A percentile compares a stretch with the other conserved stretches of the same genome.
These are phyloP conservation scores for Myxozyma vanderwaltii DNA, from an alignment of 805 yeast species.

Conservation along the genomic window DNA sequence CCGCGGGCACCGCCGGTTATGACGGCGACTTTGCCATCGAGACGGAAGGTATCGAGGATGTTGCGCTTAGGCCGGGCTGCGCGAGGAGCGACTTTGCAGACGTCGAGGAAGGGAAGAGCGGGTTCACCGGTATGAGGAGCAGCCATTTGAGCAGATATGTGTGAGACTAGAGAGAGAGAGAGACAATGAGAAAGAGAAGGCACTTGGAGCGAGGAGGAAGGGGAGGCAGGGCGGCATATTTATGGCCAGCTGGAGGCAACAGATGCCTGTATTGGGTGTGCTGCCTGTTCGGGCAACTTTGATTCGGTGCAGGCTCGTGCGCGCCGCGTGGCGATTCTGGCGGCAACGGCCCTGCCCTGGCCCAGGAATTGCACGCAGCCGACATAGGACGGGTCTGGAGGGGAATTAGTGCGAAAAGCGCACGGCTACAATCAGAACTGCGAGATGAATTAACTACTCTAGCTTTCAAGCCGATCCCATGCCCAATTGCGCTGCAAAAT, in stretches of 20 bases:
- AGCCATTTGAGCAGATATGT: background rate
- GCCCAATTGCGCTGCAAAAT: too few relatives aligned
- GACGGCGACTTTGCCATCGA: constrained; percentile 65
- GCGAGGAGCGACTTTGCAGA: constrained; percentile 23
- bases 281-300: constrained; percentile 13
- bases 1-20: constrained; percentile 74
- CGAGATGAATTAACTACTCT: too few relatives aligned
- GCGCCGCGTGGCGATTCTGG: constrained; percentile 14
- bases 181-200: background rate
- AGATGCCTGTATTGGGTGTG: constrained; percentile 9
- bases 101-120: constrained; percentile 9
- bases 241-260: background rate
- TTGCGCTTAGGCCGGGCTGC: constrained; percentile 37
- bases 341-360: background rate
- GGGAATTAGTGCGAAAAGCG: too few relatives aligned
- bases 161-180: background rate
- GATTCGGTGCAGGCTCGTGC: constrained; percentile 1
- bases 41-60: constrained; percentile 51
- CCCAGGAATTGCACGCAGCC: too few relatives aligned
- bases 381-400: too few relatives aligned
- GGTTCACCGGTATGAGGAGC: background rate
- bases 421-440: too few relatives aligned
- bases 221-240: background rate
- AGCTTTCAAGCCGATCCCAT: too few relatives aligned
- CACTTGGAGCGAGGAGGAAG: background rate